Percentiles rank a stretch among this genome's conserved stretches.
These are phyloP conservation scores for Pseudognaphalium luteoalbum DNA, from an alignment of 129 eudicot species.

Conservation along the genomic window DNA sequence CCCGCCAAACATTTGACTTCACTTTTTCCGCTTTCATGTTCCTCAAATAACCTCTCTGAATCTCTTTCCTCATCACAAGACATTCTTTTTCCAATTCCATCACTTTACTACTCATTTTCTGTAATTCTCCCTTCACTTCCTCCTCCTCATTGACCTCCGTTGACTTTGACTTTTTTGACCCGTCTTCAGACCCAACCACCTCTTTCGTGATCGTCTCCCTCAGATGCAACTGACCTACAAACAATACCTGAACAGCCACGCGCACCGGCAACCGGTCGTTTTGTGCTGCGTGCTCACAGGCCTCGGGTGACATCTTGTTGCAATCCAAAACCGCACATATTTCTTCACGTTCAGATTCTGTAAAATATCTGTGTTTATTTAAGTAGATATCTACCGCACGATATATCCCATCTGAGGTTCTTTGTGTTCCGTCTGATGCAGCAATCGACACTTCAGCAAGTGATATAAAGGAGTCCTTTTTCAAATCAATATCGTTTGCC, in stretches of 20 bases:
- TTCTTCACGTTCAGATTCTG: conserved; percentile 57
- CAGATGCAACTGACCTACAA: conserved; percentile 55
- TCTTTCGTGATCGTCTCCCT: conserved; percentile 44
- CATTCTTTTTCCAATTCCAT: conserved; percentile 60
- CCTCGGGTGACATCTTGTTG: conserved; percentile 53
- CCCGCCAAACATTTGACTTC: conserved; percentile 59
- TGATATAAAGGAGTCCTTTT: conserved; percentile 37
- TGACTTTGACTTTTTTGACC: conserved; percentile 16
- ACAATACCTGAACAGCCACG: conserved; percentile 54
- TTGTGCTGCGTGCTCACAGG: conserved; percentile 64
- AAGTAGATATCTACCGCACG: conserved; percentile 56
- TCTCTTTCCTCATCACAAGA: conserved; percentile 46
- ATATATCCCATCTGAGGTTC: conserved; percentile 56
- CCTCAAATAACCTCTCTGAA: conserved; percentile 33
- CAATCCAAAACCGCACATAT: conserved; percentile 64
- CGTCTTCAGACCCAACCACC: conserved; percentile 27
- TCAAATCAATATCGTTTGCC: conserved; percentile 52
- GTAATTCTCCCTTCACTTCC: conserved; percentile 42
- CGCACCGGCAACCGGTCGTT: conserved; percentile 59
- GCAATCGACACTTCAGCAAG: conserved; percentile 56
- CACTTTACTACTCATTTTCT: conserved; percentile 58
- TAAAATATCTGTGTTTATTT: conserved; percentile 58
- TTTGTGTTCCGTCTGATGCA: conserved; percentile 36
- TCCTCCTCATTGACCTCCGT: conserved; percentile 23
- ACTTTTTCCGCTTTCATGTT: conserved; percentile 27